phyloP scores from a whole-genome alignment of 1,284 basidiomycete species.

The Pulveroboletus sp. region DNA sequence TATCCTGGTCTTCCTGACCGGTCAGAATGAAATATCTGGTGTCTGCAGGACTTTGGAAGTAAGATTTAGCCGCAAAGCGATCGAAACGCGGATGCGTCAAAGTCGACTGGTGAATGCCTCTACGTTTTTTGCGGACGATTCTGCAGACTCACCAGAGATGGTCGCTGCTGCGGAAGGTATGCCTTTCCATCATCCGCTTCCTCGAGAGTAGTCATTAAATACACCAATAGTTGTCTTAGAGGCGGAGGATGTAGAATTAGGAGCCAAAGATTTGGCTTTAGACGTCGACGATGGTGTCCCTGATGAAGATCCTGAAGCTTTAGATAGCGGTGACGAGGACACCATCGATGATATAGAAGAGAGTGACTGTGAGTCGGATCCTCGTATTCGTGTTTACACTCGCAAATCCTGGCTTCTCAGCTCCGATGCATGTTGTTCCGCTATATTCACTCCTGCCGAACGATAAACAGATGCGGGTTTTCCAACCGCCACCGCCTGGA shows the following conservation, averaged over 20 bases:
- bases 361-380: slow-evolving; percentile 54
- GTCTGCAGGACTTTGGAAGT: slow-evolving; percentile 85
- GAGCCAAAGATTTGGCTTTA: slow-evolving; percentile 49
- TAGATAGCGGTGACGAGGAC: slow-evolving; percentile 58
- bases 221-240: slow-evolving; percentile 56
- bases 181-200: neutral
- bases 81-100: slow-evolving; percentile 52
- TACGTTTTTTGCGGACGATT: slow-evolving; percentile 32
- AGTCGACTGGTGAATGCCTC: slow-evolving; percentile 35
- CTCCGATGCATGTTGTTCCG: slow-evolving; percentile 83
- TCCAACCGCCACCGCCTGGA: slow-evolving; percentile 84
- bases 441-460: slow-evolving; percentile 97
- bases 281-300: slow-evolving; percentile 58
- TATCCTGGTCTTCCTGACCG: slow-evolving; percentile 96
- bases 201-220: neutral
- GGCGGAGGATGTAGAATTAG: slow-evolving; percentile 82
- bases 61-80: slow-evolving; percentile 70
- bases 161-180: slow-evolving; percentile 30
- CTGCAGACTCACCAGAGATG: slow-evolving; percentile 8
- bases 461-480: slow-evolving; percentile 96
- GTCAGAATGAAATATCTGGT: slow-evolving; percentile 95
- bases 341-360: slow-evolving; percentile 59
- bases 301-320: slow-evolving; percentile 49
- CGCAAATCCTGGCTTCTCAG: slow-evolving; percentile 44
- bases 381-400: neutral